phyloP scores from a whole-genome alignment of 176 grass and related monocot genomes.

The Aegilops longissima region DNA sequence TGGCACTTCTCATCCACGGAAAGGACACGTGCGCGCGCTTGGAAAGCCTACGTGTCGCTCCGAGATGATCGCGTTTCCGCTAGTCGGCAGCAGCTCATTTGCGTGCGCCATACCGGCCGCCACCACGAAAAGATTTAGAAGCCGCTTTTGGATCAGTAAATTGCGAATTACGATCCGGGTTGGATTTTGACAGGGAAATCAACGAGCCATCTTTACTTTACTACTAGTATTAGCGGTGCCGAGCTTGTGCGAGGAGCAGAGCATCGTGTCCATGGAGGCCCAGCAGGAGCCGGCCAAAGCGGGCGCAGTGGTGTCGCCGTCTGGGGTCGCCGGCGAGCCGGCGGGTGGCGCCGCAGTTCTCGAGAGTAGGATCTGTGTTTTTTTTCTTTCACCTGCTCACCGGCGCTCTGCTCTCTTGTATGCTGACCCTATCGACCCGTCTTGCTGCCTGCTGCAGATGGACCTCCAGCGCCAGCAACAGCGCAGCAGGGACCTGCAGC shows the following conservation, averaged over 20 bases:
- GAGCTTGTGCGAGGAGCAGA: background rate
- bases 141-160: background rate
- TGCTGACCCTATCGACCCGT: too few species aligned
- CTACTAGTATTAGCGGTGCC: too few species aligned
- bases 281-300: background rate
- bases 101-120: background rate
- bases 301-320: background rate
- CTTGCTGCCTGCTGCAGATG: conserved; percentile 5
- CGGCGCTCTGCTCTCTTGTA: background rate
- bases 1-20: background rate
- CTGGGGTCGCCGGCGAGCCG: background rate
- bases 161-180: background rate
- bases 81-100: background rate
- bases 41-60: background rate
- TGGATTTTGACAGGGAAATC: background rate
- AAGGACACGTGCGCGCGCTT: background rate
- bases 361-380: background rate
- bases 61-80: too few species aligned
- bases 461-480: background rate
- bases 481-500: background rate
- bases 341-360: background rate
- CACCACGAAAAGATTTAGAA: background rate
- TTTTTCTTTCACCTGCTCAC: background rate
- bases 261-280: background rate
- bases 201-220: background rate